Conservation (phyloP, 305 asterid genomes). For the Caryopteris hybrid region DNA sequence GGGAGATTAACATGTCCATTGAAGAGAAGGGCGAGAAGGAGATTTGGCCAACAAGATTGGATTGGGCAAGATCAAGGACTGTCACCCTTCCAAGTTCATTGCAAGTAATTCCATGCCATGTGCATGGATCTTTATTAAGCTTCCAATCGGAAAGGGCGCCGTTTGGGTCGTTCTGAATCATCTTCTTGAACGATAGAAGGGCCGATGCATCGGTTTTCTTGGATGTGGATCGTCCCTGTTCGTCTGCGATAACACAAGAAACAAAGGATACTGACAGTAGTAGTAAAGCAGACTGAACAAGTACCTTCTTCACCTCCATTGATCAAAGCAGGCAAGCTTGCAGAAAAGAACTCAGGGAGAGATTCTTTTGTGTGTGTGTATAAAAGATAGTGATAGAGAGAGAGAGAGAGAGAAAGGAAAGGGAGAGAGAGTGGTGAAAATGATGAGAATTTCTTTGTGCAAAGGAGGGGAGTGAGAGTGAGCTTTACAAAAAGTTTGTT, state of each 20-base stretch:
- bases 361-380: slow-evolving; percentile 6
- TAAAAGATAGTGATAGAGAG: neutral
- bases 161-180: slow-evolving; percentile 54
- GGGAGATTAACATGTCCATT: slow-evolving; percentile 49
- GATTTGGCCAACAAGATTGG: slow-evolving; percentile 54
- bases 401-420: slow-evolving; percentile 10
- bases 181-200: slow-evolving; percentile 67
- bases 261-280: slow-evolving; percentile 15
- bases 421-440: slow-evolving; percentile 35
- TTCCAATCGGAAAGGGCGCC: slow-evolving; percentile 66
- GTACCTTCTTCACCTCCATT: slow-evolving; percentile 29
- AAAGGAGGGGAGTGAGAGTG: slow-evolving; percentile 38
- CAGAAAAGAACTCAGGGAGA: slow-evolving; percentile 4
- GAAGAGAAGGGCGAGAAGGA: slow-evolving; percentile 53
- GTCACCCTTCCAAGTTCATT: slow-evolving; percentile 47
- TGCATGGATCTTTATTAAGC: slow-evolving; percentile 49
- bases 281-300: slow-evolving; percentile 20
- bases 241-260: slow-evolving; percentile 15
- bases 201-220: slow-evolving; percentile 56
- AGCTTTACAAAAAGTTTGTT: slow-evolving; percentile 51
- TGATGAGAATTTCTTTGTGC: slow-evolving; percentile 45
- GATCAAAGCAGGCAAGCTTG: neutral
- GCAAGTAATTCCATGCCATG: slow-evolving; percentile 69
- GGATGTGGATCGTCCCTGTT: slow-evolving; percentile 20
- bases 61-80: slow-evolving; percentile 62